These are phyloP conservation scores for Microbotryomycetes sp. DNA, from an alignment of 1,284 basidiomycete species.

Conservation along the genomic window DNA sequence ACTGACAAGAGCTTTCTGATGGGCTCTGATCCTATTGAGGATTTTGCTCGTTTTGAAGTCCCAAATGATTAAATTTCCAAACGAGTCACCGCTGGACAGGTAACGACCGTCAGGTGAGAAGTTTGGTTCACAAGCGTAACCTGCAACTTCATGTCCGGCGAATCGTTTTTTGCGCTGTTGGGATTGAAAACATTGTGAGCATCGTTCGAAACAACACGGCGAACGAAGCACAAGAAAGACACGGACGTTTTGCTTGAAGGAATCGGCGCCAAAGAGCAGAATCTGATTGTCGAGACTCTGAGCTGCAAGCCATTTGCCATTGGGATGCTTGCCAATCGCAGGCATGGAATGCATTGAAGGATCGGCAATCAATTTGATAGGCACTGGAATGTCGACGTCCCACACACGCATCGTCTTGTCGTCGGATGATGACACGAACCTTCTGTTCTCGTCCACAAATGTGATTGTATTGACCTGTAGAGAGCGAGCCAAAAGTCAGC, in stretches of 20 bases:
- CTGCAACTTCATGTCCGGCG: conserved; percentile 90
- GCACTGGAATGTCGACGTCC: conserved; percentile 54
- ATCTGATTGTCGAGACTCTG: conserved; percentile 99
- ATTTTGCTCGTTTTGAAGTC: conserved; percentile 97
- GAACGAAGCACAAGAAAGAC: not conserved
- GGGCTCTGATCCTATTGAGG: conserved; percentile 78
- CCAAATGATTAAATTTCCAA: conserved; percentile 96
- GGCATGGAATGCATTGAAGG: conserved; percentile 99
- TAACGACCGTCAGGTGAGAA: conserved; percentile 98
- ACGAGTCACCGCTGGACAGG: conserved; percentile 91
- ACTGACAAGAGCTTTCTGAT: conserved; percentile 89
- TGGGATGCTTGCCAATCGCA: conserved; percentile 88
- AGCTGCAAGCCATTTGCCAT: conserved; percentile 90
- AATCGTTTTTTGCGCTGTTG: conserved; percentile 77
- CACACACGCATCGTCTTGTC: conserved; percentile 99
- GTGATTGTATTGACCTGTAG: conserved; percentile 74
- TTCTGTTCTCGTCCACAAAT: conserved; percentile 88
- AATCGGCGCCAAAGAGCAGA: conserved; percentile 87
- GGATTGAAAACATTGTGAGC: not conserved
- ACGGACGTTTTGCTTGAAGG: conserved; percentile 77
- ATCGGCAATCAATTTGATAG: conserved; percentile 99
- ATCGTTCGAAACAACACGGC: not conserved
- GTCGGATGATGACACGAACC: conserved; percentile 97
- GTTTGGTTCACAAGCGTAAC: conserved; percentile 91
- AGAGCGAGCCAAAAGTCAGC: no score